These are phyloP conservation scores for Rhizoclosmatium globosum DNA, from an alignment of 192 early-diverging fungal species.

Conservation along the genomic window DNA sequence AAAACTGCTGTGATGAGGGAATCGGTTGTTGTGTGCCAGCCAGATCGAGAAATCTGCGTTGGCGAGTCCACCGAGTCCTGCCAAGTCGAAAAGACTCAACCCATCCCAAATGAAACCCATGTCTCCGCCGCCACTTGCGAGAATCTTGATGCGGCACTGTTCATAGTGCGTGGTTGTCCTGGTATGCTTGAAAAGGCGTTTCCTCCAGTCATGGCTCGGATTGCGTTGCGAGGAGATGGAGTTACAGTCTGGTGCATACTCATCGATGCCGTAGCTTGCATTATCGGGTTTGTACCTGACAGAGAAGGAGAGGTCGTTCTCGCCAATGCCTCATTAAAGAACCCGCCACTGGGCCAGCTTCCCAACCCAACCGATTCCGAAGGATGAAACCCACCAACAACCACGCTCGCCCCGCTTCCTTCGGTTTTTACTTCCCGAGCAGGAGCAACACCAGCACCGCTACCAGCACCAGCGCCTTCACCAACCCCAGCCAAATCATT, in stretches of 20 bases:
- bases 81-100: slow-evolving; percentile 27
- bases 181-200: not conserved
- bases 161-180: not conserved
- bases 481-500: not conserved
- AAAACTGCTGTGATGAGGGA: not conserved
- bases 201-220: not conserved
- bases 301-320: not conserved
- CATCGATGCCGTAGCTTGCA: not conserved
- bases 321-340: no score
- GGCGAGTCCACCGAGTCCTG: slow-evolving; percentile 16
- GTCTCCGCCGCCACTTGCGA: not conserved
- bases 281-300: not conserved
- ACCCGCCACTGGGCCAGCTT: no score
- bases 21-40: not conserved
- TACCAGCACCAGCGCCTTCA: no score
- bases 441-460: no score
- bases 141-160: no score
- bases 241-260: not conserved
- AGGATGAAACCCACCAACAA: not conserved
- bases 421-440: not conserved
- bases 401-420: not conserved
- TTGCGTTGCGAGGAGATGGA: not conserved
- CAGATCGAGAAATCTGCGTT: not conserved
- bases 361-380: not conserved
- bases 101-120: slow-evolving; percentile 10